A percentile compares a stretch with the other conserved stretches of the same genome.
These are phyloP conservation scores for Candida coleopterorum DNA, from an alignment of 805 yeast genomes.

Conservation along the genomic window DNA sequence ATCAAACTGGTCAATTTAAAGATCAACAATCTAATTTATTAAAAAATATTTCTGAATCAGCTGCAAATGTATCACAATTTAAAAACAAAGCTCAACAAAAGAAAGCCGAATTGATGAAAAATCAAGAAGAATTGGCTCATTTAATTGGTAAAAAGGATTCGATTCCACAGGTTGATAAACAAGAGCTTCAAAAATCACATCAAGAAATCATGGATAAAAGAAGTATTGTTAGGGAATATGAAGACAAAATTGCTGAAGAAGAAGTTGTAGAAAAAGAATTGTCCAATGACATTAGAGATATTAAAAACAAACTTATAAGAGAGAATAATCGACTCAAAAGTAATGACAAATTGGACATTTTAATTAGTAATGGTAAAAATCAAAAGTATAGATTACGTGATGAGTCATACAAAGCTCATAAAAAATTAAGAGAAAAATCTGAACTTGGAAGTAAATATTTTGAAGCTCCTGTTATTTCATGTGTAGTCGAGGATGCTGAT, in stretches of 20 bases:
- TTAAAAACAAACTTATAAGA: slow-evolving; percentile 12
- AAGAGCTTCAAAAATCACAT: slow-evolving; percentile 16
- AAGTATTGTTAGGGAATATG: slow-evolving; percentile 14
- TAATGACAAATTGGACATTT: slow-evolving; percentile 47
- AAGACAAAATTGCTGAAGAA: slow-evolving; percentile 9
- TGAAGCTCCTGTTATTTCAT: slow-evolving; percentile 72
- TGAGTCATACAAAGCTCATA: slow-evolving; percentile 37
- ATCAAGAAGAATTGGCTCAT: slow-evolving; percentile 5
- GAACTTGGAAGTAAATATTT: slow-evolving; percentile 42
- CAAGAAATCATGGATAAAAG: slow-evolving; percentile 9
- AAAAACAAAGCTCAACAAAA: slow-evolving; percentile 8
- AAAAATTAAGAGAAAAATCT: slow-evolving; percentile 35
- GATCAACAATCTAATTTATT: background rate
- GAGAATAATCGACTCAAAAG: slow-evolving; percentile 25
- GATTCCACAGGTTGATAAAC: slow-evolving; percentile 27
- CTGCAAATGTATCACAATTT: background rate
- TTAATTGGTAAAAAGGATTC: slow-evolving; percentile 15
- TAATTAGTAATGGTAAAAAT: slow-evolving; percentile 29
- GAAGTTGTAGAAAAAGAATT: background rate
- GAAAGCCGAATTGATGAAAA: slow-evolving; percentile 3
- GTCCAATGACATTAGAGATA: slow-evolving; percentile 7
- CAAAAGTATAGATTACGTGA: slow-evolving; percentile 30
- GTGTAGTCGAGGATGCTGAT: slow-evolving; percentile 46
- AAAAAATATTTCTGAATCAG: background rate
- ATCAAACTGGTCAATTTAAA: background rate